Base-by-base conservation (phyloP, 2,329 filamentous ascomycete species). In the Microdochium bolleyi region DNA sequence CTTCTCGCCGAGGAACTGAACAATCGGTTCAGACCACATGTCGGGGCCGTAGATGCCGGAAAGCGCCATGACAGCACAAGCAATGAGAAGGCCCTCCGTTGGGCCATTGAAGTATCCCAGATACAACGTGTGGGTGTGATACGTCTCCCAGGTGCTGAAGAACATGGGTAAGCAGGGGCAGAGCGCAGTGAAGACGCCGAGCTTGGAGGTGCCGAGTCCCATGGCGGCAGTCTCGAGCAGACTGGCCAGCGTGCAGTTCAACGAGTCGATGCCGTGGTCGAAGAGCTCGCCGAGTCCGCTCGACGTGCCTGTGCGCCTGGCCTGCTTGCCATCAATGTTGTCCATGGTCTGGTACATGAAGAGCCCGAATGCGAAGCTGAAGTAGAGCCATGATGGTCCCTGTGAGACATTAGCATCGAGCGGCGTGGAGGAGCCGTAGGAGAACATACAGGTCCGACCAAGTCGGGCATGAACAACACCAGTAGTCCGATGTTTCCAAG, bases 271-370 rank as follows among this genome's bases (percentile, higher is more conserved):
- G 59, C 94, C 94, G 73, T 99, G 94, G 72, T 99, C 94, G 72
- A 99, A 99, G 14, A 99, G 83, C 72, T 99, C 94, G 61, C 94
- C 94, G 24, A 99, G 79, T 1, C 90, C 90, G 67, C 91, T 96
- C 27, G 92, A 97, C 3, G 92, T 96, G 51, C 92, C 92, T 3
- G 94, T 99, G 63, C 94, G 82, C 58, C 94, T 82, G 54, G 94
- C 94, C 75, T 99, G 94, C 73, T 99, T 99, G 61, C 94, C 94
- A 70, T 99, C 94, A 58, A 97, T 87, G 69, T 99, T 99, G 76
- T 99, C 94, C 87, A 99, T 92, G 14, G 94, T 99, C 61, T 94
- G 95, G 72, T 97, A 95, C 89, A 95, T 94, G 87, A 95, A 99
- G 54, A 99, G 80, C 41, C 94, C 94, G 59, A 95, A 82, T 1